Evolutionary conservation across 371 early-diverging fungal species (phyloP), one percentile per base, ranked within the genome.

Genomic region (Apophysomyces elegans): DNA sequence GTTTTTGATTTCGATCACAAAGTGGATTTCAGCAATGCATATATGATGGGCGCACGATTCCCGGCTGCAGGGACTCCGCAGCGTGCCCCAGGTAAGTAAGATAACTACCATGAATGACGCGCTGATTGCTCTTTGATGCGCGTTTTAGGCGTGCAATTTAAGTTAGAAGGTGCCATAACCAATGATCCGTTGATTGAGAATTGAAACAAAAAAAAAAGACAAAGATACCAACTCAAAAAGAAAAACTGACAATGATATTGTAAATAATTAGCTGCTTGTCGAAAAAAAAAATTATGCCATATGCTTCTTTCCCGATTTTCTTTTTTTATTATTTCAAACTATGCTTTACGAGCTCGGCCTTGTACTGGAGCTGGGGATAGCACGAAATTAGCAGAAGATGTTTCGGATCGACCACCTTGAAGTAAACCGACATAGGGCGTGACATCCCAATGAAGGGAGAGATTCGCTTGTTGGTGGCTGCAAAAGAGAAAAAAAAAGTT

Each of bases 341-440:
- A 45, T 50, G n/a, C 7, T 47, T 21, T 21, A 26, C 21, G 54
- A 11, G 9, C 21, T 21, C 54, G 54, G n/a, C 21, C 54, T 26
- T 50, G 54, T 21, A 21, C 21, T 18, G 61, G 61, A 44, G 59
- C 62, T 57, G 70, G 70, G 13, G 70, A 47, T 37, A 69, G 56
- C 7, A 69, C 56, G 21, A 69, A 56, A 43, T 61, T 70, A 14
- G 60, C 66, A 3, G 56, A 58, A 18, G 62, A 18, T 9, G 54
- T n/a, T 8, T 62, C 18, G 7, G 81, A 71, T n/a, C 72, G 72
- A 32, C 88, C 88, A 56, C 74, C 67, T 59, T 85, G 88, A 74
- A 91, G 82, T 35, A 88, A 61, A 59, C 98, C 98, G 39, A 96
- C 90, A 68, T 90, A 86, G 36, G 98, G 98, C 37, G 95, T 91